phyloP scores from a whole-genome alignment of 2,329 filamentous ascomycete genomes.

The Pseudogymnoascus sp. region DNA sequence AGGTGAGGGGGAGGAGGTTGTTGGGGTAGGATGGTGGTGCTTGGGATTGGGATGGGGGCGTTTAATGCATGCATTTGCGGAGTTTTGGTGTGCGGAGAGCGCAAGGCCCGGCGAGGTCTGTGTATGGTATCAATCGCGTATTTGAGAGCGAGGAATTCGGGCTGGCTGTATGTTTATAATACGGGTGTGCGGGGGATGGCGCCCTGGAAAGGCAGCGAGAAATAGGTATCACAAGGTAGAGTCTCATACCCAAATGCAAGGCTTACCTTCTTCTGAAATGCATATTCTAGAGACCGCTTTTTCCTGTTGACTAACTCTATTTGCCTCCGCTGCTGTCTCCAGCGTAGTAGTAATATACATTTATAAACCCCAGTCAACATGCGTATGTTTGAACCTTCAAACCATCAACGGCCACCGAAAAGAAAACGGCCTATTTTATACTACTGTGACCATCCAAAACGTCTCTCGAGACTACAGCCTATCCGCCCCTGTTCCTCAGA shows the following conservation, averaged over 20 bases:
- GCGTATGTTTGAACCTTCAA: background rate
- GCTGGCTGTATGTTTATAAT: background rate
- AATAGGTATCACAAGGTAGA: background rate
- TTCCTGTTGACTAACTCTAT: background rate
- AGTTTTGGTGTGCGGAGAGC: background rate
- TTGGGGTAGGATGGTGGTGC: conserved; percentile 20
- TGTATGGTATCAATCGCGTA: background rate
- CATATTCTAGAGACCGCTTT: background rate
- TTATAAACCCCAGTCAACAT: background rate
- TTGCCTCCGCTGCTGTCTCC: background rate
- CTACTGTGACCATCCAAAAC: too few relatives aligned
- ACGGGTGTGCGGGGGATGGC: background rate
- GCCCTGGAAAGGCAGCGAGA: background rate
- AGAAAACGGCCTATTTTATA: too few relatives aligned
- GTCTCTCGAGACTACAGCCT: too few relatives aligned
- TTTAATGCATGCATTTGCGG: background rate
- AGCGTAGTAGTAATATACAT: background rate
- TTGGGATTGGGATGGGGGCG: background rate
- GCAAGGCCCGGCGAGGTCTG: background rate
- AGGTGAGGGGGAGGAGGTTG: conserved; percentile 23
- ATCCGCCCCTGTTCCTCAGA: too few relatives aligned
- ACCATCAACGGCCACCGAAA: too few relatives aligned
- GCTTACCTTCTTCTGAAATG: background rate
- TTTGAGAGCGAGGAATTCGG: background rate
- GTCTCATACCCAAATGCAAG: background rate